These are phyloP conservation scores for Terfezia boudieri DNA, from an alignment of 495 filamentous ascomycete species.

Conservation along the genomic window DNA sequence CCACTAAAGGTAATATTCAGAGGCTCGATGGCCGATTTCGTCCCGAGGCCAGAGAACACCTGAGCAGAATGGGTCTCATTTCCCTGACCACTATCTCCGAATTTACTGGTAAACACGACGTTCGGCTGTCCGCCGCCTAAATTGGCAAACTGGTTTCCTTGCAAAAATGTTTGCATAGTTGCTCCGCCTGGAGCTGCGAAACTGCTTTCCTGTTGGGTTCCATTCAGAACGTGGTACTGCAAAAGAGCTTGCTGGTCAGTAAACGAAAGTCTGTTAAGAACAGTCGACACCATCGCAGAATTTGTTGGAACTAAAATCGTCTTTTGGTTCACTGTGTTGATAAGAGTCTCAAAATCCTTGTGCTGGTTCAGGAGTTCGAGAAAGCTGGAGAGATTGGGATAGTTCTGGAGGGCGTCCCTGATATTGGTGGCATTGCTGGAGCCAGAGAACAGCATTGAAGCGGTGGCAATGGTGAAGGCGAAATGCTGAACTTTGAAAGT, in stretches of 20 bases:
- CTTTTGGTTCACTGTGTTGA: background rate
- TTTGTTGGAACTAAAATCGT: background rate
- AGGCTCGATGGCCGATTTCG: background rate
- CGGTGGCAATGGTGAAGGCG: no score
- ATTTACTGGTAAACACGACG: background rate
- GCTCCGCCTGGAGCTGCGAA: background rate
- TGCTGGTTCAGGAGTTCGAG: no score
- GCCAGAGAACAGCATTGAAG: no score
- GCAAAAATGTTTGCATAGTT: background rate
- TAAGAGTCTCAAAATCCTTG: background rate
- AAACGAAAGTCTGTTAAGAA: background rate
- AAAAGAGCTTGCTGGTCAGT: background rate
- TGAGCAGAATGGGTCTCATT: background rate
- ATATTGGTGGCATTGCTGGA: no score
- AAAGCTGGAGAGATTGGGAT: no score
- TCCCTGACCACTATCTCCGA: background rate
- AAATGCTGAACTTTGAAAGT: no score
- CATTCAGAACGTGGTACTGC: background rate
- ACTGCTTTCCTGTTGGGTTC: background rate
- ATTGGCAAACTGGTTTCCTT: background rate
- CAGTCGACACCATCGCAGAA: background rate
- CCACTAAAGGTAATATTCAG: constrained; percentile 35
- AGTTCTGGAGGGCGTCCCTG: no score
- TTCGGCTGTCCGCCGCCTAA: background rate
- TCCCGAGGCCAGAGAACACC: background rate